A percentile compares a stretch with the other conserved stretches of the same genome.
These are phyloP conservation scores for Nicotiana attenuata DNA, from an alignment of 257 asterid genomes.

Conservation along the genomic window DNA sequence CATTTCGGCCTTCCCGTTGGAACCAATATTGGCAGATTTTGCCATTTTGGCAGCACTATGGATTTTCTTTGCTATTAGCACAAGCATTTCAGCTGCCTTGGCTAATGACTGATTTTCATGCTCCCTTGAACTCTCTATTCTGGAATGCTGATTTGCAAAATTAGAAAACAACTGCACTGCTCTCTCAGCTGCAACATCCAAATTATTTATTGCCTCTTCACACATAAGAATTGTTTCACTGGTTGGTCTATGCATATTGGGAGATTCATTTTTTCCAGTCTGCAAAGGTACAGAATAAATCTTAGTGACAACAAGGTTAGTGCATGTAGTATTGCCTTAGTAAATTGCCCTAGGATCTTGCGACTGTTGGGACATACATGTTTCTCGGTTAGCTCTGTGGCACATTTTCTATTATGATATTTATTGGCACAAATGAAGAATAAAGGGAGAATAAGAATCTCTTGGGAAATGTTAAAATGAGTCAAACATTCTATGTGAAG, in stretches of 20 bases:
- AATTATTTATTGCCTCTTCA: slow-evolving; percentile 39
- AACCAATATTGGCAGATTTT: slow-evolving; percentile 21
- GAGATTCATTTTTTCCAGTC: slow-evolving; percentile 11
- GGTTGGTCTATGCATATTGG: not conserved
- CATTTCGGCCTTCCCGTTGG: slow-evolving; percentile 5
- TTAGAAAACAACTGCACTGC: slow-evolving; percentile 37
- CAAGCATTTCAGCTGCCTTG: slow-evolving; percentile 32
- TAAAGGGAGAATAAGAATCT: not conserved
- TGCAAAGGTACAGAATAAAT: not conserved
- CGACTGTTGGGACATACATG: not conserved
- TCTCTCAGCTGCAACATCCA: slow-evolving; percentile 54
- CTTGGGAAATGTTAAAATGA: not conserved
- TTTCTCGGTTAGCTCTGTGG: not conserved
- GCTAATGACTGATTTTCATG: slow-evolving; percentile 22
- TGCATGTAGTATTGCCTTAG: not conserved
- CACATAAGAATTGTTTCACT: slow-evolving; percentile 21
- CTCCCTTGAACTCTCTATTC: slow-evolving; percentile 22
- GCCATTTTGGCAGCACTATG: slow-evolving; percentile 34
- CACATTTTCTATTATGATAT: not conserved
- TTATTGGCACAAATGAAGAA: not conserved
- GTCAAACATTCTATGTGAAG: not conserved
- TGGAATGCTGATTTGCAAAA: slow-evolving; percentile 21
- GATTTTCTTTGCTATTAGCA: slow-evolving; percentile 36
- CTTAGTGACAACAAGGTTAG: not conserved
- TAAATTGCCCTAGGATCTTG: not conserved